Conservation (phyloP, 139 green algal genomes). For the Gonium pectorale region DNA sequence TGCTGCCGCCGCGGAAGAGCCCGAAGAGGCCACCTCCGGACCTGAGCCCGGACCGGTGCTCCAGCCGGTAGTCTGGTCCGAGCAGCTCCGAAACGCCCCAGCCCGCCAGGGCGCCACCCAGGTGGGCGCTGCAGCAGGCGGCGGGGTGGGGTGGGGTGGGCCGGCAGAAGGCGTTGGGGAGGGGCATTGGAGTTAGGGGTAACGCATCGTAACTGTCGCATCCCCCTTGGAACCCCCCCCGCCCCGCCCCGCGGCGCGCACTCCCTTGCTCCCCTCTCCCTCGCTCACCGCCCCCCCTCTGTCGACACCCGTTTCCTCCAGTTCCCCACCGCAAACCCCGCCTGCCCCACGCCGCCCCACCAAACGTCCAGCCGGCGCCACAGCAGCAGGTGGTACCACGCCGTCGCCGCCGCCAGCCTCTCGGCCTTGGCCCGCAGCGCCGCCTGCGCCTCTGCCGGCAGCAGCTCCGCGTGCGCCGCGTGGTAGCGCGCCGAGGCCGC, state of each 20-base stretch:
- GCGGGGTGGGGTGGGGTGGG: neutral
- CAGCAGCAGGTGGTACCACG: conserved; percentile 6
- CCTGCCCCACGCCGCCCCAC: neutral
- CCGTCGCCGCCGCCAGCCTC: neutral
- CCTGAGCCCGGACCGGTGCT: neutral
- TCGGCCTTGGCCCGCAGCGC: neutral
- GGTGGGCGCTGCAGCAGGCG: neutral
- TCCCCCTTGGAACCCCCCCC: no score
- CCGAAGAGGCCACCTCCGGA: neutral
- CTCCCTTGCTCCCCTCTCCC: no score
- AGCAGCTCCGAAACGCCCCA: neutral
- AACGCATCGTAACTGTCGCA: neutral
- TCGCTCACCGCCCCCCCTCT: no score
- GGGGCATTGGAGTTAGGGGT: neutral
- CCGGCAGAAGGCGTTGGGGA: neutral
- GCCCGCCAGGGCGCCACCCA: conserved; percentile 21
- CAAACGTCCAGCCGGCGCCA: conserved; percentile 27
- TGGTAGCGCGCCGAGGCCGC: conserved; percentile 25
- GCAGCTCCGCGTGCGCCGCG: neutral
- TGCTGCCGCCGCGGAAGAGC: neutral
- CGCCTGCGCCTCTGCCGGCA: neutral
- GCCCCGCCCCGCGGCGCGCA: neutral
- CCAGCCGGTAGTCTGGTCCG: conserved; percentile 23
- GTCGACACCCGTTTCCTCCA: neutral
- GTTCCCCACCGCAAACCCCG: neutral